Evolutionary conservation across 495 filamentous ascomycete species (phyloP).

Genomic region (Talaromyces liani): DNA sequence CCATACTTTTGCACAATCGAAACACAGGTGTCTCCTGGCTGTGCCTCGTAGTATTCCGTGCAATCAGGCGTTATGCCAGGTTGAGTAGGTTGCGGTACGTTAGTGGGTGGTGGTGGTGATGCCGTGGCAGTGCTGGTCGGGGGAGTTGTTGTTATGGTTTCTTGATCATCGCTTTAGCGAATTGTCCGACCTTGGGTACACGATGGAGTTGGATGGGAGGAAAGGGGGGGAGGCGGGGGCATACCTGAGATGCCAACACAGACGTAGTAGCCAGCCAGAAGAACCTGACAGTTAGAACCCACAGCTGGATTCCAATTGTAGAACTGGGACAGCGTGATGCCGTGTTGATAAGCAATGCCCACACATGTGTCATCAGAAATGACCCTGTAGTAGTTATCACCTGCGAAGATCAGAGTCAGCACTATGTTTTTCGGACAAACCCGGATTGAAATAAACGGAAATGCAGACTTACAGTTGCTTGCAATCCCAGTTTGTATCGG

Average conservation of each 20-base stretch:
- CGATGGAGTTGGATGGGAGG: not conserved
- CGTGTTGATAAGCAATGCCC: slow-evolving; percentile 6
- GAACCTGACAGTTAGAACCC: slow-evolving; percentile 13
- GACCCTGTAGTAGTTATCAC: slow-evolving; percentile 18
- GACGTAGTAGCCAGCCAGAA: slow-evolving; percentile 12
- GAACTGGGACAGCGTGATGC: slow-evolving; percentile 14
- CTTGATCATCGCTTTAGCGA: not conserved
- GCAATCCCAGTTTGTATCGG: slow-evolving; percentile 13
- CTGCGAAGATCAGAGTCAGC: not conserved
- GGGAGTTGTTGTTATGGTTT: slow-evolving; percentile 7
- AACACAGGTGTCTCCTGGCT: slow-evolving; percentile 17
- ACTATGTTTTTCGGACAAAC: not conserved
- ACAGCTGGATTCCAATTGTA: slow-evolving; percentile 19
- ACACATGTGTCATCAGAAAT: slow-evolving; percentile 16
- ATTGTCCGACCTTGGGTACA: not conserved
- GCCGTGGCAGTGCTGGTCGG: not conserved
- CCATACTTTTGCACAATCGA: slow-evolving; percentile 11
- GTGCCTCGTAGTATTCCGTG: slow-evolving; percentile 15
- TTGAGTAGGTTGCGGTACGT: slow-evolving; percentile 16
- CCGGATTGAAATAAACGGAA: not conserved
- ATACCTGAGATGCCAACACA: slow-evolving; percentile 7
- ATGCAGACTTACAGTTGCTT: slow-evolving; percentile 7
- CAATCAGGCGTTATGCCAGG: slow-evolving; percentile 14
- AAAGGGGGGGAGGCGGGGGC: too few species aligned
- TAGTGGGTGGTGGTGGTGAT: not conserved